Conservation (phyloP, 345 rosid species). For the Eucalyptus cloeziana region DNA sequence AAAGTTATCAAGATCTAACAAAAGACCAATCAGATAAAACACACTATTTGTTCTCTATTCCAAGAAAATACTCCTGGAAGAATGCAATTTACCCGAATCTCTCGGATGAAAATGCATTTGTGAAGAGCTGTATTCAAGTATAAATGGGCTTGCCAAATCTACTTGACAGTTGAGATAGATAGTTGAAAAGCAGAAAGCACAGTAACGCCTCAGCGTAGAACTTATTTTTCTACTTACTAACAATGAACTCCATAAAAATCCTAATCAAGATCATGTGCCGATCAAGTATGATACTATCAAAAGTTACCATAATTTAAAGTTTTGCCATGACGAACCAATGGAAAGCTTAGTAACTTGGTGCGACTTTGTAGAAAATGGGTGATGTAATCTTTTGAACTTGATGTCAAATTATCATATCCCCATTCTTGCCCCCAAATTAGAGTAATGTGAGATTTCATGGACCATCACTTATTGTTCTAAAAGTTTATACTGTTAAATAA, state of each 20-base stretch:
- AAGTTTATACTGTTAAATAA: too few species aligned
- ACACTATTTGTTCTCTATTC: not conserved
- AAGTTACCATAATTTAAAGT: not conserved
- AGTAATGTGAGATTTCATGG: not conserved
- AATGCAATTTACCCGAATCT: not conserved
- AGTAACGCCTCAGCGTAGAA: not conserved
- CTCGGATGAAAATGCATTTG: not conserved
- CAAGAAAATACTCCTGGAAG: not conserved
- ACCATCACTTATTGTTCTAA: accelerated
- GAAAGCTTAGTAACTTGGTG: not conserved
- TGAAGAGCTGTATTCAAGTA: not conserved
- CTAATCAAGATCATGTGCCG: not conserved
- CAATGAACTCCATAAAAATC: not conserved
- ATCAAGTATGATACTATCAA: not conserved
- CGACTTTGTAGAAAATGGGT: not conserved
- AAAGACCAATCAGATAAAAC: not conserved
- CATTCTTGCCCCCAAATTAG: not conserved
- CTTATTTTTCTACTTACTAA: not conserved
- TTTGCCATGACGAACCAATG: not conserved
- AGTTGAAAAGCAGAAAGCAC: not conserved
- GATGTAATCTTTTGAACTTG: not conserved
- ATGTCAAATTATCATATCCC: not conserved
- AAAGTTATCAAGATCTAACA: not conserved
- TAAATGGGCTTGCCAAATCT: not conserved
- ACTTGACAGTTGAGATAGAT: not conserved